A percentile compares a stretch with the other conserved stretches of the same genome.
phyloP scores from a whole-genome alignment of 495 filamentous ascomycete species.

The Neurospora tetraspora region DNA sequence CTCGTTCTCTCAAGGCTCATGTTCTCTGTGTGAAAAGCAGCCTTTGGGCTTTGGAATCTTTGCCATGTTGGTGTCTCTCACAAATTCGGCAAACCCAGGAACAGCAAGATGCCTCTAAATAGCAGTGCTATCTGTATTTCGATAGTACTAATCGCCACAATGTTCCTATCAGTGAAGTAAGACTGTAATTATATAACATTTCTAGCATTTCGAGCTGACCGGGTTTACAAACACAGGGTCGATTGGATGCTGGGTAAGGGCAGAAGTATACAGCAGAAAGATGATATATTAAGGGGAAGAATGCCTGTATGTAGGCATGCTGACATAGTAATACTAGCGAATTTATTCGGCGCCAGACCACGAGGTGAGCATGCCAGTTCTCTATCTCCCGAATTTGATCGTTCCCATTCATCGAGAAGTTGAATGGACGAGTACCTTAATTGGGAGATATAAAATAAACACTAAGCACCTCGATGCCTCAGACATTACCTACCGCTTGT shows the following conservation, averaged over 20 bases:
- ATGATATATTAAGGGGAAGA: background rate
- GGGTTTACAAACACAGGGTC: background rate
- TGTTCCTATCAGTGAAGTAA: background rate
- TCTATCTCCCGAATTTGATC: background rate
- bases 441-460: background rate
- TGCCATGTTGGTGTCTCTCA: background rate
- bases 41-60: background rate
- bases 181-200: background rate
- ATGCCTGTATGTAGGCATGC: background rate
- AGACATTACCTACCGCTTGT: background rate
- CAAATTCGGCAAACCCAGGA: background rate
- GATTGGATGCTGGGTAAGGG: background rate
- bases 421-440: background rate
- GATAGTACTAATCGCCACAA: background rate
- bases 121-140: background rate
- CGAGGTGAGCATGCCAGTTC: background rate
- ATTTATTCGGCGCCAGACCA: background rate
- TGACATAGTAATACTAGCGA: background rate
- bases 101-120: background rate
- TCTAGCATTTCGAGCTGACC: background rate
- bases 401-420: background rate
- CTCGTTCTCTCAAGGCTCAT: background rate
- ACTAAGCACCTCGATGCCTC: background rate
- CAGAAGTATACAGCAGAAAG: background rate
- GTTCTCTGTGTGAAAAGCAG: background rate